Base-by-base conservation (phyloP, 2,329 filamentous ascomycete genomes). In the Scytalidium sp. region DNA sequence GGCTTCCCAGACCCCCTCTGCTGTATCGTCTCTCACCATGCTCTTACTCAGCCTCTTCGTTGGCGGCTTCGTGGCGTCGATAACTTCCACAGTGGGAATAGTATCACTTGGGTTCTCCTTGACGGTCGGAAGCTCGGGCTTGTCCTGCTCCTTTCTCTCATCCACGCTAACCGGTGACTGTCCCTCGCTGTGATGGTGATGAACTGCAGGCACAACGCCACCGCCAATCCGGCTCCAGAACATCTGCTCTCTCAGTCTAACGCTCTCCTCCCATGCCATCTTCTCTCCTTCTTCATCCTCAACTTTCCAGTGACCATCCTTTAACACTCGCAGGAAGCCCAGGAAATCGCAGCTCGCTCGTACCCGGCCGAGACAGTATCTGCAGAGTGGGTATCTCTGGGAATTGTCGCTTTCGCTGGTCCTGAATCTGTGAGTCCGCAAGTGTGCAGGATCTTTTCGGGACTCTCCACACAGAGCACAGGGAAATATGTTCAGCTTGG, bases 201-300 rank as follows among this genome's bases (percentile, higher is more conserved):
- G 58, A 13, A 47, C 27, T 36, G 51, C 49, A 1, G 93, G 94
- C 11, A 97, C 73, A 2, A 99, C 90, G 13, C 94, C 94, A 22
- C 92, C 94, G 21, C 93, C 93, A 46, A 99, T 83, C 49, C 94
- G 82, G 45, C 89, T 84, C 94, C 94, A 99, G 66, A 99, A 99
- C 88, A 99, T 96, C 59, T 93, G 85, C 67, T 99, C 94, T 45
- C 94, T 80, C 43, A 97, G 70, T 23, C 87, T 83, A 10, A 97
- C 88, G 50, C 90, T 90, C 72, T 99, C 94, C 65, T 97, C 93
- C 94, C 94, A 99, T 0, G 91, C 90, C 22, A 84, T 82, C 63
- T 88, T 90, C 69, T 95, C 90, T 27, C 91, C 88, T 45, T 94
- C 90, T 36, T 87, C 82, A 50, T 88, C 88, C 43, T 92, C 88